A percentile compares a stretch with the other conserved stretches of the same genome.
These are phyloP conservation scores for Scortechinia acanthostroma DNA, from an alignment of 2,329 filamentous ascomycete genomes.

Conservation along the genomic window DNA sequence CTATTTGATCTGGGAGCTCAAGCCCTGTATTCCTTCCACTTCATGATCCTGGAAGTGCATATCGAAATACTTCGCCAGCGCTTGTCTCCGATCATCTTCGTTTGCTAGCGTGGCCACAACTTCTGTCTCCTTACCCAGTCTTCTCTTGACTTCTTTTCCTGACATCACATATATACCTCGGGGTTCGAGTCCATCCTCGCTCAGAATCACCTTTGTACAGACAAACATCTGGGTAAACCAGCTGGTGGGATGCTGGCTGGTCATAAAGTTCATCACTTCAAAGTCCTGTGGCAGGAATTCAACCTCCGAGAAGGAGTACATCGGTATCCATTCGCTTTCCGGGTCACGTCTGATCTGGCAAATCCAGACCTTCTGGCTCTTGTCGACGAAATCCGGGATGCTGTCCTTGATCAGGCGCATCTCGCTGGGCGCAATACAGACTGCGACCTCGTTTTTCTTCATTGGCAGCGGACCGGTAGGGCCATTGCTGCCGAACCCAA, in stretches of 20 bases:
- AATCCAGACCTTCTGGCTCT: not conserved
- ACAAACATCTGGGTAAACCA: slow-evolving; percentile 3
- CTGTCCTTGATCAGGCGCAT: not conserved
- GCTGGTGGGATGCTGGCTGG: not conserved
- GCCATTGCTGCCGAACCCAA: not conserved
- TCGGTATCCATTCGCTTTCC: not conserved
- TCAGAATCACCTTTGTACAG: not conserved
- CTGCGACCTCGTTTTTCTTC: not conserved
- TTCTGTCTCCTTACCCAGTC: not conserved
- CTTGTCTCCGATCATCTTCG: not conserved
- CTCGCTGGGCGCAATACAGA: not conserved
- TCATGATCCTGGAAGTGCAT: not conserved
- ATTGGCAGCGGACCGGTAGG: not conserved
- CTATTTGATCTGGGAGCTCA: not conserved
- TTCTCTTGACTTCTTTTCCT: not conserved
- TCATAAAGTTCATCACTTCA: not conserved
- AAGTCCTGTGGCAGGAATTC: slow-evolving; percentile 4
- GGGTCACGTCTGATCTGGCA: not conserved
- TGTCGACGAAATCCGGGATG: not conserved
- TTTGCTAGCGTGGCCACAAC: not conserved
- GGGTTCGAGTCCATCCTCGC: not conserved
- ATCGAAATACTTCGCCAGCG: not conserved
- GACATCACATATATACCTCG: not conserved
- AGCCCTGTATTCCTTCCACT: not conserved
- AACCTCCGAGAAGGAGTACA: slow-evolving; percentile 2